Evolutionary conservation across 2,329 filamentous ascomycete species (phyloP), one percentile per base, ranked within the genome.

Genomic region (Calonectria pseudoreteaudii): DNA sequence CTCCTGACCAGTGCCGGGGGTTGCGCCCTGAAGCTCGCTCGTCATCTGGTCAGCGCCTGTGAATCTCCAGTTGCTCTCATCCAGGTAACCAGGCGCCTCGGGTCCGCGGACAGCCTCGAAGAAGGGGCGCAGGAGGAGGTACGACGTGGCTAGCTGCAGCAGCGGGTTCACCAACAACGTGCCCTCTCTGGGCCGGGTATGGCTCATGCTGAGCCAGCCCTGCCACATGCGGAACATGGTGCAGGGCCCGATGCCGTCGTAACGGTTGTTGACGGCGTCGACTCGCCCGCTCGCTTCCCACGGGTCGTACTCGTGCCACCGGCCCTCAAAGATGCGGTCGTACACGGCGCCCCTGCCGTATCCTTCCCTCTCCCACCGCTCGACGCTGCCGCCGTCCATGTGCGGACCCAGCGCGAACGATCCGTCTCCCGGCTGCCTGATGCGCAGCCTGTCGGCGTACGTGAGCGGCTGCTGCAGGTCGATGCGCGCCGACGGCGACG

Each of bases 161-260:
- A 97, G 87, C 0, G 96, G 96, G 79, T 96, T 96, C 2, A 98
- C 94, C 53, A 94, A 88, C 67, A 98, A 85, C 0, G 95, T 97
- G 0, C 96, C 96, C 85, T 98, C 93, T 7, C 89, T 88, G 0
- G 94, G 94, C 0, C 89, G 91, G 0, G 92, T 93, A n/a, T 87
- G 86, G 72, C 93, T 95, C 89, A 98, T 93, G 73, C 90, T 91
- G 67, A 98, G 84, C 96, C 96, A 98, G 23, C 95, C 96, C 85
- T 98, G 96, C 83, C 94, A 96, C 89, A 95, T 94, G 49, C 96
- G 90, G 84, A 98, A 95, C 87, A 95, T 95, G 58, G 90, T 93
- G 84, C 95, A 98, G 0, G 94, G 92, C 0, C 96, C 95, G 0
- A 95, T 89, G 0, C 95, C 95, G 66, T 94, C 89, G 82, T 98